Evolutionary conservation across 1,139 yeast genomes (phyloP).

Genomic region (Sugiyamaella xylanicola): DNA sequence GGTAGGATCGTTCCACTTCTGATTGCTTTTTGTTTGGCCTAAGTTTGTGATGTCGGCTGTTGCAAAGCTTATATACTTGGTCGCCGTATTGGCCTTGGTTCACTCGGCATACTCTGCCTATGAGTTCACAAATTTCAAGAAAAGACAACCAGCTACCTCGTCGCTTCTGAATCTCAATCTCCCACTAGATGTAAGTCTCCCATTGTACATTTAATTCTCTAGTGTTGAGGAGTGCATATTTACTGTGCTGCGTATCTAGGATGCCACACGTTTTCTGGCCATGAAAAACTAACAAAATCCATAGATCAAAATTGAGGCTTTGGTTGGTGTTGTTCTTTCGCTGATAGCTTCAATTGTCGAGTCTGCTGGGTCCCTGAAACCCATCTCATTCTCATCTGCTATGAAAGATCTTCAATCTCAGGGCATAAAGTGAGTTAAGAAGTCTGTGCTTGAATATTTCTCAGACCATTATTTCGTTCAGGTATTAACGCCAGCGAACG

Average conservation of each 20-base stretch:
- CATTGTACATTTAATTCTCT: no score
- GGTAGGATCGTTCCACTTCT: no score
- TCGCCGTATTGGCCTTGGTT: constrained; percentile 35
- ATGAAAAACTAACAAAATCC: constrained; percentile 1
- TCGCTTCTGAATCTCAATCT: constrained; percentile 27
- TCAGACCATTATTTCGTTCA: no score
- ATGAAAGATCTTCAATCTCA: constrained; percentile 33
- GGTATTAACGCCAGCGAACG: background rate
- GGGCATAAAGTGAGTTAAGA: constrained; percentile 35
- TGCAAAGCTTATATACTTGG: constrained; percentile 23
- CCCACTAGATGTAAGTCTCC: constrained; percentile 37
- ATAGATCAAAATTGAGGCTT: constrained; percentile 40
- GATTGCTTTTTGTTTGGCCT: no score
- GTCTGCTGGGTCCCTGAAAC: constrained; percentile 34
- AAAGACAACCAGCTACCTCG: constrained; percentile 31
- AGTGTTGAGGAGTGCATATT: no score
- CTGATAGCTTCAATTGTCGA: constrained; percentile 32
- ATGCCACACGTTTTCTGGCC: constrained; percentile 25
- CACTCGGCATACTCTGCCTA: constrained; percentile 44
- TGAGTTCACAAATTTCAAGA: constrained; percentile 38
- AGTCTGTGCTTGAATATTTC: no score
- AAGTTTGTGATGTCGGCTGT: constrained; percentile 10
- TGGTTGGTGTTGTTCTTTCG: constrained; percentile 36
- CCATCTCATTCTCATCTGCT: constrained; percentile 37
- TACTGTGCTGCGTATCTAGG: no score